Base-by-base conservation (phyloP, 2,329 filamentous ascomycete species). In the Coniochaeta pulveracea region DNA sequence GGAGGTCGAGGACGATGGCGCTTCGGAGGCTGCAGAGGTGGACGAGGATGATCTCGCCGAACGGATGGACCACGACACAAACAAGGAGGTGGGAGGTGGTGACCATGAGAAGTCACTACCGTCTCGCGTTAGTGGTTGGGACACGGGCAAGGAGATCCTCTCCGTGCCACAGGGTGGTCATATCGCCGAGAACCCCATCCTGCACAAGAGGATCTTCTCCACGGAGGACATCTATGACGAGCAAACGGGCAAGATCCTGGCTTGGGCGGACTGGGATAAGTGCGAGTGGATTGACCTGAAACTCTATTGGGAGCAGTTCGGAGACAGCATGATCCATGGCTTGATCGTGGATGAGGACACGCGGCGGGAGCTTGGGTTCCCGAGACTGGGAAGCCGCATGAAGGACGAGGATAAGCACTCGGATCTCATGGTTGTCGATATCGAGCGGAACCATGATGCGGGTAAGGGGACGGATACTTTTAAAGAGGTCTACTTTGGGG, bases 141-240 rank as follows among this genome's bases (percentile, higher is more conserved):
- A 31, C 11, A 31, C 28, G n/a, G 28, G 28, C 28, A 31, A 31
- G 28, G 28, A 31, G 28, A 31, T 31, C 28, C n/a, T 31, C n/a
- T 21, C 28, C 10, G 18, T 31, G 6, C 28, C 28, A 2, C 7
- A 21, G 7, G 28, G 28, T 19, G 22, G 28, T 16, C 28, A 31
- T 19, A 31, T 31, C 18, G 22, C 28, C 2, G 28, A 19, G 12
- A 31, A 31, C n/a, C 28, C 17, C 4, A 19, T 31, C 6, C 19
- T 19, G 6, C 19, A 31, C 19, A 31, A 31, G 18, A n/a, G 28
- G 5, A 31, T 31, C 17, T 12, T 31, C 19, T 31, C 28, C 3
- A 19, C 19, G n/a, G 28, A 14, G 7, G 19, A 31, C 7, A 31
- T 10, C 3, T 31, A 31, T 19, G 28, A 31, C 28, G 18, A 31